Evolutionary conservation across 2,329 filamentous ascomycete genomes (phyloP).

Genomic region (Lecanicillium sp.): DNA sequence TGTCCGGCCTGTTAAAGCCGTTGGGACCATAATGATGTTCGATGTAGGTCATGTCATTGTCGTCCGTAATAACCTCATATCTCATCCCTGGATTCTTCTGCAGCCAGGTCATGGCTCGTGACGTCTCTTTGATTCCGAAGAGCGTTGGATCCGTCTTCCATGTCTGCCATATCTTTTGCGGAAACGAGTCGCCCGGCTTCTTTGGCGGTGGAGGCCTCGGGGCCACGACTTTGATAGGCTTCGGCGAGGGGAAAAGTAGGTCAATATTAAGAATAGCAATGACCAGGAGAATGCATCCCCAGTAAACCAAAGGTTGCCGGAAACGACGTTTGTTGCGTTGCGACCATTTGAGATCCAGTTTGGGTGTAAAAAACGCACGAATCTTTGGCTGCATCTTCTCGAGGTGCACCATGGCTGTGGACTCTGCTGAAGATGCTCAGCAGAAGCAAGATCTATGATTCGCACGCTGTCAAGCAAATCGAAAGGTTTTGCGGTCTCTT

Average conservation of each 20-base stretch:
- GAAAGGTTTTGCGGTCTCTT: too few species aligned
- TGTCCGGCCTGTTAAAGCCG: conserved; percentile 61
- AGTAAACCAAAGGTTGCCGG: not conserved
- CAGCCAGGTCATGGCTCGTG: conserved; percentile 58
- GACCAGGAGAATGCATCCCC: not conserved
- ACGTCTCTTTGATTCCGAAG: conserved; percentile 59
- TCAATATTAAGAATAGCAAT: conserved; percentile 1
- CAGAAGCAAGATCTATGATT: too few species aligned
- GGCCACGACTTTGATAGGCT: not conserved
- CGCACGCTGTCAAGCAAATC: too few species aligned
- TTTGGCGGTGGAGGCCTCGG: conserved; percentile 9
- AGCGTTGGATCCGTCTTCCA: conserved; percentile 65
- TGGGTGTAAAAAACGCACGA: too few species aligned
- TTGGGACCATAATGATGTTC: conserved; percentile 60
- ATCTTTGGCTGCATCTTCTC: too few species aligned
- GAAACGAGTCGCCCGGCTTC: conserved; percentile 39
- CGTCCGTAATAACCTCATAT: conserved; percentile 65
- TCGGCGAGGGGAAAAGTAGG: not conserved
- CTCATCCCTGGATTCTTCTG: conserved; percentile 59
- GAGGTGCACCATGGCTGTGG: too few species aligned
- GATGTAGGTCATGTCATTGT: conserved; percentile 61
- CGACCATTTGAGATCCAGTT: too few species aligned
- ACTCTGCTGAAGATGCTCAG: too few species aligned
- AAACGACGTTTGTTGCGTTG: too few species aligned
- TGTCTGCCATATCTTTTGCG: conserved; percentile 68